Evolutionary conservation across 495 filamentous ascomycete species (phyloP).

Genomic region (Lasiosphaeris hirsuta): DNA sequence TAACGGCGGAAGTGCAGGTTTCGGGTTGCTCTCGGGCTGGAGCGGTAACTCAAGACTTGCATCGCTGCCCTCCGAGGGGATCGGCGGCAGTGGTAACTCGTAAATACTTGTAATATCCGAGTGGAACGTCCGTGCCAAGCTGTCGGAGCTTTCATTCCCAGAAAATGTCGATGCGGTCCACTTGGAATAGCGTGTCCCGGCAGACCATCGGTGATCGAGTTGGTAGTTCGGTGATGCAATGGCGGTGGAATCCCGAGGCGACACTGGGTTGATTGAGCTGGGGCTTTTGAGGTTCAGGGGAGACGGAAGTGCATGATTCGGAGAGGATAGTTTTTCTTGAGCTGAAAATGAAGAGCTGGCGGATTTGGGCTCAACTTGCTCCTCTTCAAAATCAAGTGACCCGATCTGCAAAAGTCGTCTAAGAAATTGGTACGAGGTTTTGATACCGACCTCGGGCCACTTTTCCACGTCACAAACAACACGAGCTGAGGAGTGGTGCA

Average conservation of each 20-base stretch:
- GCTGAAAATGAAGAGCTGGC: slow-evolving; percentile 5
- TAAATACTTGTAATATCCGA: slow-evolving; percentile 26
- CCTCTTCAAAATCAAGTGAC: slow-evolving; percentile 27
- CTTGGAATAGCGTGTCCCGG: slow-evolving; percentile 18
- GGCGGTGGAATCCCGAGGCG: not conserved
- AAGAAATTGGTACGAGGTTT: slow-evolving; percentile 30
- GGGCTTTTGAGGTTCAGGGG: not conserved
- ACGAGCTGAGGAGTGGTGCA: slow-evolving; percentile 28
- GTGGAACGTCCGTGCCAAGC: slow-evolving; percentile 25
- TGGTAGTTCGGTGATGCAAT: not conserved
- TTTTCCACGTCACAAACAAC: slow-evolving; percentile 25
- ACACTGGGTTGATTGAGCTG: not conserved
- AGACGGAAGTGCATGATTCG: not conserved
- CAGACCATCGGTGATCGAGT: slow-evolving; percentile 12
- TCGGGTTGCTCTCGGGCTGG: not conserved
- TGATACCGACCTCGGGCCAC: slow-evolving; percentile 28
- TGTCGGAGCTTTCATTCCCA: slow-evolving; percentile 20
- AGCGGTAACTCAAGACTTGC: too few relatives aligned
- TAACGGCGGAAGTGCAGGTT: not conserved
- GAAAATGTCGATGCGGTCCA: slow-evolving; percentile 21
- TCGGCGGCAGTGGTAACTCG: slow-evolving; percentile 2
- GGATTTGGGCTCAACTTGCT: slow-evolving; percentile 9
- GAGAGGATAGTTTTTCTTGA: not conserved
- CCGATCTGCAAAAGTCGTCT: slow-evolving; percentile 28
- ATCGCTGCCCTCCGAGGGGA: too few relatives aligned